Conservation (phyloP, 1,284 basidiomycete species). For the Heimioporus retisporus region DNA sequence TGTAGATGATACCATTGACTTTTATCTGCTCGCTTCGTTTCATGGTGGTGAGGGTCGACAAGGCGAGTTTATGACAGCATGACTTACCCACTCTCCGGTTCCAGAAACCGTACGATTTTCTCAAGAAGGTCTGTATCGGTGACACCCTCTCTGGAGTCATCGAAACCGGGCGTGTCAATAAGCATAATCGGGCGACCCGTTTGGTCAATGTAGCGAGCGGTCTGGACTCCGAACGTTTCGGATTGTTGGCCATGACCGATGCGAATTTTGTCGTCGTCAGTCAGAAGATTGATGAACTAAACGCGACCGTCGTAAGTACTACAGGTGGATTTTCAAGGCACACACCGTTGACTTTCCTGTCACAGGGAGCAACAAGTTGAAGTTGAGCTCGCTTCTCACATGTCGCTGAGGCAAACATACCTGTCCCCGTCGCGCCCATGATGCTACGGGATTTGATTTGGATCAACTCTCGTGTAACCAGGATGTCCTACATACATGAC, state of each 20-base stretch:
- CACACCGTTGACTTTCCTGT: slow-evolving; percentile 18
- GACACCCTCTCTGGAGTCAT: slow-evolving; percentile 32
- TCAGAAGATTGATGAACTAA: slow-evolving; percentile 13
- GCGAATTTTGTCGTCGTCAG: slow-evolving; percentile 8
- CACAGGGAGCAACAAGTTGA: no score
- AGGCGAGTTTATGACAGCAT: no score
- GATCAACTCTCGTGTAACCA: background rate
- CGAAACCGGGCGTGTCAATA: slow-evolving; percentile 43
- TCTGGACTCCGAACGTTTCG: slow-evolving; percentile 5
- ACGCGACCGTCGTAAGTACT: background rate
- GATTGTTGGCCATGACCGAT: slow-evolving; percentile 10
- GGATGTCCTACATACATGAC: slow-evolving; percentile 1
- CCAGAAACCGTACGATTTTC: slow-evolving; percentile 45
- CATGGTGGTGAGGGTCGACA: no score
- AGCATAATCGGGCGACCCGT: slow-evolving; percentile 28
- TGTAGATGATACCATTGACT: slow-evolving; percentile 48
- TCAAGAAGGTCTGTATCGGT: slow-evolving; percentile 39
- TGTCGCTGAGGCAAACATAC: slow-evolving; percentile 1
- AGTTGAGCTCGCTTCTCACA: no score
- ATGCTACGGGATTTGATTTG: background rate
- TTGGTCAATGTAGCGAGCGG: slow-evolving; percentile 7
- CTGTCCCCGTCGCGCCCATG: slow-evolving; percentile 15
- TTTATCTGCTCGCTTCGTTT: no score
- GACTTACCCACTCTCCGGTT: slow-evolving; percentile 46
- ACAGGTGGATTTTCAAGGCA: background rate